A percentile compares a stretch with the other conserved stretches of the same genome.
phyloP scores from a whole-genome alignment of 2,329 filamentous ascomycete species.

The Colletotrichum gigasporum region DNA sequence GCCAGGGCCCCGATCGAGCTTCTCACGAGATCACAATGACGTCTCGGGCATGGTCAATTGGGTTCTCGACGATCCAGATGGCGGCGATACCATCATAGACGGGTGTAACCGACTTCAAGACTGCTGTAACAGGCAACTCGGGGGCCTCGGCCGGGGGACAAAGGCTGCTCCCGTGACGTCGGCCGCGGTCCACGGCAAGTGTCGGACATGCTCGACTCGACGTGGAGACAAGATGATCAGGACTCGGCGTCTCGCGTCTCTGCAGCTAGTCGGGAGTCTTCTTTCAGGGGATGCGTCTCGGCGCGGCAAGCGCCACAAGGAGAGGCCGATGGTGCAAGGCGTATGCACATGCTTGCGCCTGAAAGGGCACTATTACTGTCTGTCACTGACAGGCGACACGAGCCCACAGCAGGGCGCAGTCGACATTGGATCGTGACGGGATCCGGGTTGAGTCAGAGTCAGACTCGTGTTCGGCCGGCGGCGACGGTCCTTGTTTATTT shows the following conservation, averaged over 20 bases:
- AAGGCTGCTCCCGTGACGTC: slow-evolving; percentile 24
- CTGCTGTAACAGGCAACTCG: slow-evolving; percentile 11
- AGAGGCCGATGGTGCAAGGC: slow-evolving; percentile 10
- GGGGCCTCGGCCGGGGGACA: slow-evolving; percentile 6
- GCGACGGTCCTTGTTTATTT: slow-evolving; percentile 25
- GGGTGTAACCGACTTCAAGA: slow-evolving; percentile 1
- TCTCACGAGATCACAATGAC: slow-evolving; percentile 29
- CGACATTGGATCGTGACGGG: slow-evolving; percentile 18
- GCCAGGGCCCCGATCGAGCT: slow-evolving; percentile 23
- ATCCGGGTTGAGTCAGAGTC: slow-evolving; percentile 10
- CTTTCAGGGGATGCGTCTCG: slow-evolving; percentile 9
- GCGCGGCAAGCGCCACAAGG: slow-evolving; percentile 26
- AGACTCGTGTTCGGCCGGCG: slow-evolving; percentile 28
- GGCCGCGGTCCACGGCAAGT: slow-evolving; percentile 24
- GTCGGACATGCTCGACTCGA: slow-evolving; percentile 10
- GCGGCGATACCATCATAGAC: slow-evolving; percentile 17
- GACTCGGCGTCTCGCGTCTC: neutral
- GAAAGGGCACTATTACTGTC: neutral
- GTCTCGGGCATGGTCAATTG: slow-evolving; percentile 22
- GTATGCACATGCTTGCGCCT: too few species aligned
- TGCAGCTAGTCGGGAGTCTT: neutral
- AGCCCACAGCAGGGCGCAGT: slow-evolving; percentile 30
- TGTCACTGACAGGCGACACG: neutral
- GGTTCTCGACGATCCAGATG: slow-evolving; percentile 3
- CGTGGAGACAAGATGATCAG: neutral